phyloP scores from a whole-genome alignment of 2,329 filamentous ascomycete genomes.

The Aspergillus pseudonomiae region DNA sequence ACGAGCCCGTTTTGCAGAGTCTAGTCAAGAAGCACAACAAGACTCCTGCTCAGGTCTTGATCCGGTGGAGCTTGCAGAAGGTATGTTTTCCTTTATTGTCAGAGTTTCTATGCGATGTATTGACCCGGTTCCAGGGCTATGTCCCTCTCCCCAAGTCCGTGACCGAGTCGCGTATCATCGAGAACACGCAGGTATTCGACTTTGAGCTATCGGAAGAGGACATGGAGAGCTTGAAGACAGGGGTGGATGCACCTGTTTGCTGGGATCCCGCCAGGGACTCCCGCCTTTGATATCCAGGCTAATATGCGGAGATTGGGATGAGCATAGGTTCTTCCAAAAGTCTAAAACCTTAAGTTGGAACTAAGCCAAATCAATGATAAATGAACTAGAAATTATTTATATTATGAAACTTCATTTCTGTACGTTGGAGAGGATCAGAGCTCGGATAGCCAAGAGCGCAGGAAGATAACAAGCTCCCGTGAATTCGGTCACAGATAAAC shows the following conservation, averaged over 20 bases:
- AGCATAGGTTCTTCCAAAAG: neutral
- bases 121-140: slow-evolving; percentile 51
- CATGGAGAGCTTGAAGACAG: slow-evolving; percentile 59
- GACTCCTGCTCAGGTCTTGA: slow-evolving; percentile 59
- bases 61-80: slow-evolving; percentile 65
- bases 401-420: neutral
- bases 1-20: slow-evolving; percentile 56
- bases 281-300: slow-evolving; percentile 14
- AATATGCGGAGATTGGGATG: neutral
- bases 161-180: slow-evolving; percentile 61
- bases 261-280: slow-evolving; percentile 57
- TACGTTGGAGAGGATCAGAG: neutral
- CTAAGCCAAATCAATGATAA: neutral
- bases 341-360: neutral
- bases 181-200: slow-evolving; percentile 63
- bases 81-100: slow-evolving; percentile 28
- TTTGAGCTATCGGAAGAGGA: slow-evolving; percentile 63
- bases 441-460: neutral
- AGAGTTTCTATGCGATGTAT: neutral
- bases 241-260: slow-evolving; percentile 59
- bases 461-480: neutral
- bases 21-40: slow-evolving; percentile 61
- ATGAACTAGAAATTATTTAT: neutral
- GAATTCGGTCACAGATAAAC: neutral
- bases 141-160: slow-evolving; percentile 66